Conservation (phyloP, 106 monocot species). For the Gastrodia elata region DNA sequence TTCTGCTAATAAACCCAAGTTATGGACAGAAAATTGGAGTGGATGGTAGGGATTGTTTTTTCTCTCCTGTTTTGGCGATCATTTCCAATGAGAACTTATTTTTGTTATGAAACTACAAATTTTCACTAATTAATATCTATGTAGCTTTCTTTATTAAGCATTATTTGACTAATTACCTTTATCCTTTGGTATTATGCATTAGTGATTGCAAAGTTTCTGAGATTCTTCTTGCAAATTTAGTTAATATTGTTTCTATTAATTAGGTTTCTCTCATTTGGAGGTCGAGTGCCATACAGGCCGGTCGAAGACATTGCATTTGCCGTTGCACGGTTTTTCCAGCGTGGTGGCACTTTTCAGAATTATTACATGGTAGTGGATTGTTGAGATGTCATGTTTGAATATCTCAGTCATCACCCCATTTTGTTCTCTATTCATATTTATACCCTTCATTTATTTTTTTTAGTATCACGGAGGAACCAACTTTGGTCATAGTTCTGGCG, state of each 20-base stretch:
- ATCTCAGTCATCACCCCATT: neutral
- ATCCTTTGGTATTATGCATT: neutral
- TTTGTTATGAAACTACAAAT: neutral
- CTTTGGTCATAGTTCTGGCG: constrained; percentile 76
- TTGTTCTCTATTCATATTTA: neutral
- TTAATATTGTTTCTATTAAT: neutral
- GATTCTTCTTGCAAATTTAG: neutral
- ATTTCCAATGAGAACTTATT: neutral
- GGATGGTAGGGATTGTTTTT: constrained; percentile 54
- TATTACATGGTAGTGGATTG: constrained; percentile 78
- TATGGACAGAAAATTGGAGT: constrained; percentile 97
- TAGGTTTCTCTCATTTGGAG: constrained; percentile 88
- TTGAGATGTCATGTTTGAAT: neutral
- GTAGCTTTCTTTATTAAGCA: neutral
- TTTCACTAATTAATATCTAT: neutral
- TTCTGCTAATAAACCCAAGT: constrained; percentile 76
- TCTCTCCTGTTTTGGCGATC: neutral
- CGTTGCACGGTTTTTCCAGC: constrained; percentile 88
- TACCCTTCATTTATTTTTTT: neutral
- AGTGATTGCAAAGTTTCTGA: neutral
- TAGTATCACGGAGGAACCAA: constrained; percentile 99
- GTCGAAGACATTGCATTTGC: constrained; percentile 93
- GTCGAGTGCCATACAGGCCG: constrained; percentile 69
- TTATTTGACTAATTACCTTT: neutral
- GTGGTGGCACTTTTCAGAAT: constrained; percentile 97